Evolutionary conservation across 306 rosid genomes (phyloP).

Genomic region (Senna siamea): DNA sequence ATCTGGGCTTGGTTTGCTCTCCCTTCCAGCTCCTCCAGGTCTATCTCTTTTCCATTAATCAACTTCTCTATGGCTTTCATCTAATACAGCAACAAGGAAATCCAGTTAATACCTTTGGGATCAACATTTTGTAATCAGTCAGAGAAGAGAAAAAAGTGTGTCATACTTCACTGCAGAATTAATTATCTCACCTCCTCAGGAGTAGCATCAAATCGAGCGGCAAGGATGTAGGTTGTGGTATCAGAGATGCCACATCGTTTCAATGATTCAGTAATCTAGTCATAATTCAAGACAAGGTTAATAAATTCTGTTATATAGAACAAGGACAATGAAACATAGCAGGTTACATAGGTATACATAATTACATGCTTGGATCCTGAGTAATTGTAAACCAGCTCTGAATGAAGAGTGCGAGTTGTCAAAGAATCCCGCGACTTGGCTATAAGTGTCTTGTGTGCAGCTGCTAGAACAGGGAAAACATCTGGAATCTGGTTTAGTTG

Average conservation of each 20-base stretch:
- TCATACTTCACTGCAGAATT: constrained; percentile 14
- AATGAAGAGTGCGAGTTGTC: constrained; percentile 89
- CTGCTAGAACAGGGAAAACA: constrained; percentile 79
- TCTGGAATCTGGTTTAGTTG: constrained; percentile 75
- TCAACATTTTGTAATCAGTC: background rate
- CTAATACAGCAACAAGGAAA: constrained; percentile 39
- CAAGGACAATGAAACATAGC: background rate
- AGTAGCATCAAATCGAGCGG: constrained; percentile 76
- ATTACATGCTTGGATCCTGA: constrained; percentile 92
- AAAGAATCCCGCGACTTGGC: constrained; percentile 74
- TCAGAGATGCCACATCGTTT: constrained; percentile 87
- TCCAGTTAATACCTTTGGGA: background rate
- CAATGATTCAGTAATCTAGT: constrained; percentile 86
- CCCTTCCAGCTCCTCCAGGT: constrained; percentile 68
- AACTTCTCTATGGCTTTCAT: constrained; percentile 71
- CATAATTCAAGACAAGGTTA: constrained; percentile 41
- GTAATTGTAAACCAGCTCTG: constrained; percentile 93
- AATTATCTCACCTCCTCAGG: constrained; percentile 64
- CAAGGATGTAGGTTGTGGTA: constrained; percentile 72
- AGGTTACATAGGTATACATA: constrained; percentile 21
- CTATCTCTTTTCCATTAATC: constrained; percentile 66
- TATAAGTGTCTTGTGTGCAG: constrained; percentile 77
- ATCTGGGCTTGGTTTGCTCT: constrained; percentile 80
- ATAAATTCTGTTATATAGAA: constrained; percentile 22
- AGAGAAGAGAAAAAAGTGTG: background rate